Base-by-base conservation (phyloP, 495 filamentous ascomycete species). In the Annulohypoxylon maeteangense region DNA sequence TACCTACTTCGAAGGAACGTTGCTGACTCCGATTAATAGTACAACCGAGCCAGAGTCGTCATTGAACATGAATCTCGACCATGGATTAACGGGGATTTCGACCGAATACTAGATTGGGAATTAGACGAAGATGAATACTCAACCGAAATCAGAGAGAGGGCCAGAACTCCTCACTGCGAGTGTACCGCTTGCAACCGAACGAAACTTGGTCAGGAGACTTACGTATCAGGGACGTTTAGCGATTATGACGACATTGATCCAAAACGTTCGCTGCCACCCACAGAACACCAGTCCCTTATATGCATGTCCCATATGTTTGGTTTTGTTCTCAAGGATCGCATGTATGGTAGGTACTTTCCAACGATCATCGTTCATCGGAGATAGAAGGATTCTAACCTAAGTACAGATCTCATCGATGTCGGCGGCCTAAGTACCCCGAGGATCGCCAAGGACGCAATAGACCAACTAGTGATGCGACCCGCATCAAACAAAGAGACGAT, bases 301-400 rank as follows among this genome's bases (percentile, higher is more conserved):
- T 62, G 45, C 45, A 62, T 62, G 44, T 62, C 59, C 18, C 59
- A 62, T 18, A 40, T 62, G 59, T 62, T 25, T 6, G 59, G 44
- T 4, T 62, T 62, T 27, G 34, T 62, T 11, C 45, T 62, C 31
- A 51, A 62, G 23, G 45, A 51, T 5, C 59, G 59, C 20, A 40
- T 36, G 20, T 62, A 62, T n/a, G 59, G 47, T 63, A 54, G 5
- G 47, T 63, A 36, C 18, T 14, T 7, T 11, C 2, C 7, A 32
- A 11, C 1, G 1, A 32, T 16, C 1, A n/a, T 7, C 1, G 27
- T 18, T 22, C 6, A 10, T 22, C 18, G 5, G n/a, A 3, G 10
- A 34, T 20, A 20, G n/a, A 1, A 1, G 4, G 18, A 32, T 48
- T 11, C 42, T 61, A 47, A 61, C 25, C 20, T 25, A 0, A 0